Evolutionary conservation across 495 filamentous ascomycete species (phyloP).

Genomic region (Bacidia gigantensis): DNA sequence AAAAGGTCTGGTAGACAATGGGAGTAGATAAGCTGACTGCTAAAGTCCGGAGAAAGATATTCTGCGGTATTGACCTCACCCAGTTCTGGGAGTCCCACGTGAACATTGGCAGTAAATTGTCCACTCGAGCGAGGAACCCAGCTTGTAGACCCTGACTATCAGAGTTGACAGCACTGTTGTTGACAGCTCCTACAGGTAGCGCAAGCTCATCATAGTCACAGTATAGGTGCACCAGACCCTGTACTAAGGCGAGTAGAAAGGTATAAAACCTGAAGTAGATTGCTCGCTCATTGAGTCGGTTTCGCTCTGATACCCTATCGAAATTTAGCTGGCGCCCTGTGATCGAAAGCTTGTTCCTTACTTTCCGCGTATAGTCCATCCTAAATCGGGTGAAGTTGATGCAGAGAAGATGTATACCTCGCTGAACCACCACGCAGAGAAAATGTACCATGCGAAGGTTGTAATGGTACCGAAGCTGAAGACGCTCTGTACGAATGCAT

Average conservation of each 20-base stretch:
- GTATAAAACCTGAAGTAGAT: constrained; percentile 67
- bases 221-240: constrained; percentile 56
- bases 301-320: too few species aligned
- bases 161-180: constrained; percentile 25
- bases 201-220: constrained; percentile 59
- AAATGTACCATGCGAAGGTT: constrained; percentile 55
- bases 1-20: constrained; percentile 48
- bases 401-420: constrained; percentile 70
- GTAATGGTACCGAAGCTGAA: constrained; percentile 46
- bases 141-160: constrained; percentile 20
- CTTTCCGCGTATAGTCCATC: constrained; percentile 55
- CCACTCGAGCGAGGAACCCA: constrained; percentile 17
- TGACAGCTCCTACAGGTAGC: constrained; percentile 34
- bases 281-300: constrained; percentile 80
- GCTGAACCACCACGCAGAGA: constrained; percentile 71
- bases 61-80: constrained; percentile 8
- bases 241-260: constrained; percentile 49
- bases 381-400: constrained; percentile 46
- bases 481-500: constrained; percentile 43
- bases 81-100: not conserved
- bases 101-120: constrained; percentile 20
- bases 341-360: constrained; percentile 17
- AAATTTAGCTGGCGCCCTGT: constrained; percentile 7
- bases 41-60: constrained; percentile 27
- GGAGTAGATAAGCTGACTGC: constrained; percentile 34